Evolutionary conservation across 495 filamentous ascomycete genomes (phyloP), one percentile per base, ranked within the genome.

Genomic region (Geoglossum glabrum): DNA sequence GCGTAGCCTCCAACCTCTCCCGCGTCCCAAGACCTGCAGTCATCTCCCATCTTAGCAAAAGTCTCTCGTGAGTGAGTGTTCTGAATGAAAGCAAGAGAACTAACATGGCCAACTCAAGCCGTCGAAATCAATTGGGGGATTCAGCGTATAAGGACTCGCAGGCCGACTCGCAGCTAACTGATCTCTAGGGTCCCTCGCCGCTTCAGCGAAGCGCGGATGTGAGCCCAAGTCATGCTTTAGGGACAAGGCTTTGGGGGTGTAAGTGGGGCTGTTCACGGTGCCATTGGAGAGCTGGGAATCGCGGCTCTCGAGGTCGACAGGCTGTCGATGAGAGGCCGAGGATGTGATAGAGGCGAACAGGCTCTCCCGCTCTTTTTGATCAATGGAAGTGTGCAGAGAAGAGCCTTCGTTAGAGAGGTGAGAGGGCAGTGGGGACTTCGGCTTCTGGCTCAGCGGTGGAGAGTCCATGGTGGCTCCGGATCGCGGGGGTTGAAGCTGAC

Each of bases 1-100:
- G 78, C 21, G 78, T 82, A 19, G 89, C 86, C 63, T 95, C 88
- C 27, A 89, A 73, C 11, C 90, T 76, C 64, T 83, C 80, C 54
- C 85, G 79, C 0, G 90, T 93, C 55, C 90, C 90, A 23, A 75
- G 72, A 69, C 85, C 85, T 89, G 51, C 57, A 23, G 60, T 8
- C 27, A 19, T 27, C 47, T 59, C 11, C 58, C 54, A 52, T 60
- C 43, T 28, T 27, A n/a, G n/a, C 31, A 33, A 9, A 27, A 56
- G 27, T 26, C 15, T 15, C n/a, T 25, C 15, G 19, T 47, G 63
- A 46, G 26, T 13, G 17, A 26, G 31, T 51, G 9, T 4, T 23
- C 6, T 36, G 51, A 34, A 34, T 26, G 31, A 34, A 54, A 2
- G 50, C 21, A 23, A 36, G 38, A 26, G 56, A 15, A 76, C 75